phyloP scores from a whole-genome alignment of 176 grass and related monocot genomes.

The Eragrostis curvula region DNA sequence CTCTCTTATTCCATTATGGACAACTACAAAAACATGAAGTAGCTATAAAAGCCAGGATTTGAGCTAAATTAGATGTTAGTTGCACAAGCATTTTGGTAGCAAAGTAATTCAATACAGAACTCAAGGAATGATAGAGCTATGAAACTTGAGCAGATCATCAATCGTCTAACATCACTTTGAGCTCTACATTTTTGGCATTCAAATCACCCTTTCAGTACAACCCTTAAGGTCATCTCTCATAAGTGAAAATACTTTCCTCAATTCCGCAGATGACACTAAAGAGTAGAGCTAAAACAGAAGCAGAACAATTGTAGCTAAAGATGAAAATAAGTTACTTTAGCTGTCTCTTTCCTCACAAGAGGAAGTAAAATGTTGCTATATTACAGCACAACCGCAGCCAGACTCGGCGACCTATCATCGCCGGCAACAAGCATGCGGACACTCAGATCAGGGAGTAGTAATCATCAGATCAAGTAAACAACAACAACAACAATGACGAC shows the following conservation, averaged over 20 bases:
- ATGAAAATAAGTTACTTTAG: conserved; percentile 53
- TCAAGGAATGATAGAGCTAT: not conserved
- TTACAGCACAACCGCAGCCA: conserved; percentile 44
- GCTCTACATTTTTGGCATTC: too few species aligned
- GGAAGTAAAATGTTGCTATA: conserved; percentile 58
- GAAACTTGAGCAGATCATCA: not conserved
- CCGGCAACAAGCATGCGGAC: conserved; percentile 27
- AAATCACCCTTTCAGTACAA: not conserved
- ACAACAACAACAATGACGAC: conserved; percentile 12
- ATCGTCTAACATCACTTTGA: conserved; percentile 2
- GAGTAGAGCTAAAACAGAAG: conserved; percentile 1
- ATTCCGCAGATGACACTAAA: not conserved
- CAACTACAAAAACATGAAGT: conserved; percentile 10
- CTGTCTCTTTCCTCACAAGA: conserved; percentile 40
- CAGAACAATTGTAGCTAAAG: conserved; percentile 30
- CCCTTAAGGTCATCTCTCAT: not conserved
- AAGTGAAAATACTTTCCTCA: conserved; percentile 6
- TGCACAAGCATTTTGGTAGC: conserved; percentile 3
- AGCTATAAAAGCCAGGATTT: not conserved
- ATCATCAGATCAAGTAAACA: conserved; percentile 52
- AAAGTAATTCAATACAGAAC: not conserved
- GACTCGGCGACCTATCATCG: conserved; percentile 17
- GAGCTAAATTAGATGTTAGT: conserved; percentile 4
- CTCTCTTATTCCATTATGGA: not conserved
- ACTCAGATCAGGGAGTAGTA: conserved; percentile 25